These are phyloP conservation scores for Tetraselmis chui DNA, from an alignment of 139 green algal genomes.

Conservation along the genomic window DNA sequence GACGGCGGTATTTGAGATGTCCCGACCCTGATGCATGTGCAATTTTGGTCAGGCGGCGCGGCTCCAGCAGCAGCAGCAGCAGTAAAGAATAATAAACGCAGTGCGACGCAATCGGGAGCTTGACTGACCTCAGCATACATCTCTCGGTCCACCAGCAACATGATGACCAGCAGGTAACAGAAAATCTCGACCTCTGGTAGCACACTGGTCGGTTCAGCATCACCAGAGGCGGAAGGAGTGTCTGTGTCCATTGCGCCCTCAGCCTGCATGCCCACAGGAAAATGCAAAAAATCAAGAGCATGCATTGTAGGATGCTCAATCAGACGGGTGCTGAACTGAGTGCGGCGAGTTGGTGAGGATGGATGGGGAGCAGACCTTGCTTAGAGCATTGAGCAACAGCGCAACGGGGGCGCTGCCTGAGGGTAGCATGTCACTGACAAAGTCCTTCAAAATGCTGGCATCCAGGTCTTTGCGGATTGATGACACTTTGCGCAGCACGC, in stretches of 20 bases:
- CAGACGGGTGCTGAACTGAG: background rate
- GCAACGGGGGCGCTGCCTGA: conserved; percentile 13
- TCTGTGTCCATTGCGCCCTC: conserved; percentile 33
- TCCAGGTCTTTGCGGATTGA: conserved; percentile 52
- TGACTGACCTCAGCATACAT: background rate
- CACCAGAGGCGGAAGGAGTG: conserved; percentile 6
- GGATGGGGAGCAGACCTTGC: conserved; percentile 18
- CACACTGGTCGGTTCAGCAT: background rate
- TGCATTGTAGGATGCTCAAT: background rate
- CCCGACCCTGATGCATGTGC: background rate
- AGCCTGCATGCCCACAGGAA: background rate
- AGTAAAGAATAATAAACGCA: background rate
- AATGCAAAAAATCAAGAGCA: background rate
- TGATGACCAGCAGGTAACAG: conserved; percentile 66
- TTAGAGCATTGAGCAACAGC: conserved; percentile 40
- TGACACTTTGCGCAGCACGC: conserved; percentile 67
- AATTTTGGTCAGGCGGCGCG: background rate
- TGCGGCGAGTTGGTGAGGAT: background rate
- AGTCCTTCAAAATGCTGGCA: conserved; percentile 34
- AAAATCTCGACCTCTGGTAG: conserved; percentile 87
- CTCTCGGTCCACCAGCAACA: conserved; percentile 63
- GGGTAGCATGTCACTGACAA: conserved; percentile 42
- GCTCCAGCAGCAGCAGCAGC: background rate
- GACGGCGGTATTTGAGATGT: background rate
- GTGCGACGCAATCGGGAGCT: no score